Conservation (phyloP, 768 basidiomycete genomes). For the Trametes gibbosa region DNA sequence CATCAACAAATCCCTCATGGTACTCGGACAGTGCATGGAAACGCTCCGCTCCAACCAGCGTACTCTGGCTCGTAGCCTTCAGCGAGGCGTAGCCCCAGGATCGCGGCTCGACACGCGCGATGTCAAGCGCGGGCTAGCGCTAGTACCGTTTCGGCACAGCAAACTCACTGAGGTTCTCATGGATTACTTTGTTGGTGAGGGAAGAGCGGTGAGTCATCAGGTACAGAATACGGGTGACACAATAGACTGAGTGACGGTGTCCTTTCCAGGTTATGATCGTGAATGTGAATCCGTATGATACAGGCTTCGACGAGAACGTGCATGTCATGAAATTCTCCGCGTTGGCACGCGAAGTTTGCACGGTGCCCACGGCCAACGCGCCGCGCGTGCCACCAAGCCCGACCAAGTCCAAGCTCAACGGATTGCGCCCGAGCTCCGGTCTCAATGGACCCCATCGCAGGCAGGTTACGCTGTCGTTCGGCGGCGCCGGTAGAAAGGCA, state of each 20-base stretch:
- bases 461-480: conserved; percentile 71
- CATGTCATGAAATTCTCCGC: conserved; percentile 99
- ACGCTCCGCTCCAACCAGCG: conserved; percentile 86
- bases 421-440: conserved; percentile 5
- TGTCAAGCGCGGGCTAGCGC: conserved; percentile 64
- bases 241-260: background rate
- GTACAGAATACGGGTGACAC: background rate
- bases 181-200: conserved; percentile 94
- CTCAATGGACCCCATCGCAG: conserved; percentile 46
- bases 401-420: conserved; percentile 17
- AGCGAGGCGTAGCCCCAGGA: conserved; percentile 24
- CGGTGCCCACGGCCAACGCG: conserved; percentile 63
- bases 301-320: conserved; percentile 95
- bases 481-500: conserved; percentile 48
- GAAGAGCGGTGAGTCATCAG: conserved; percentile 63
- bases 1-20: conserved; percentile 99
- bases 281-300: conserved; percentile 97
- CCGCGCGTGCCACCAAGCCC: conserved; percentile 50
- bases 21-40: conserved; percentile 96
- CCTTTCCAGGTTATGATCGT: conserved; percentile 88
- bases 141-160: conserved; percentile 89
- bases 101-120: conserved; percentile 64
- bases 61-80: conserved; percentile 47
- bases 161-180: conserved; percentile 95
- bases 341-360: conserved; percentile 85